A percentile compares a stretch with the other conserved stretches of the same genome.
Evolutionary conservation across 306 rosid species (phyloP).

Genomic region (Adenanthera pavonina): DNA sequence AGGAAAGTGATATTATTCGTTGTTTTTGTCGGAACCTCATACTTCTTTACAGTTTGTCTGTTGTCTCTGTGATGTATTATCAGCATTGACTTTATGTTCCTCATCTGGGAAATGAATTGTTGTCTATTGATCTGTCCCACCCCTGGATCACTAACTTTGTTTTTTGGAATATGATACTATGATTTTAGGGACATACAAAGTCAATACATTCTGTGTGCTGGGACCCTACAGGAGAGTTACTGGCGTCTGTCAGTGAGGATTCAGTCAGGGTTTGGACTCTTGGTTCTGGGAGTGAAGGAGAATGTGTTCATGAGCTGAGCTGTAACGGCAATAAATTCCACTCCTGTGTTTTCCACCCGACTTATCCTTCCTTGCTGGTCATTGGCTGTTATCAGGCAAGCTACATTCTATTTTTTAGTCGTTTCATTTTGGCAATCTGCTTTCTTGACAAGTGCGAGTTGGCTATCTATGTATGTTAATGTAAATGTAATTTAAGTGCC

Average conservation of each 20-base stretch:
- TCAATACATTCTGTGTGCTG: constrained; percentile 82
- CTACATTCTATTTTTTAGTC: constrained; percentile 11
- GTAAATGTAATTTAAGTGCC: background rate
- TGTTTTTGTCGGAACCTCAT: constrained; percentile 21
- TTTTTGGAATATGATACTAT: constrained; percentile 40
- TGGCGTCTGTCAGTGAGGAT: constrained; percentile 97
- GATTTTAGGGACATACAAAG: constrained; percentile 84
- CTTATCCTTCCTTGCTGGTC: constrained; percentile 76
- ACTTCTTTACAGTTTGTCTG: background rate
- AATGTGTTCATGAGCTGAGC: constrained; percentile 88
- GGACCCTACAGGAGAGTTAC: constrained; percentile 89
- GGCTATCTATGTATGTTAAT: background rate
- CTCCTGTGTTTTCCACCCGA: constrained; percentile 92
- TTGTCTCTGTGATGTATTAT: constrained; percentile 1
- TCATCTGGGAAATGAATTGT: constrained; percentile 9
- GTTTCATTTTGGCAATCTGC: background rate
- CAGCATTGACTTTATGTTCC: constrained; percentile 7
- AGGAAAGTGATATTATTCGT: background rate
- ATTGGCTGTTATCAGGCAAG: constrained; percentile 97
- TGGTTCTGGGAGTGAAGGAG: constrained; percentile 84
- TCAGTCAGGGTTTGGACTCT: constrained; percentile 95
- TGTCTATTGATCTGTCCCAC: background rate
- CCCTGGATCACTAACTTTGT: constrained; percentile 25
- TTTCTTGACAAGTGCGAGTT: background rate
- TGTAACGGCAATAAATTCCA: constrained; percentile 86